These are phyloP conservation scores for Sarocladiaceae sp. DNA, from an alignment of 2,329 filamentous ascomycete genomes.

Conservation along the genomic window DNA sequence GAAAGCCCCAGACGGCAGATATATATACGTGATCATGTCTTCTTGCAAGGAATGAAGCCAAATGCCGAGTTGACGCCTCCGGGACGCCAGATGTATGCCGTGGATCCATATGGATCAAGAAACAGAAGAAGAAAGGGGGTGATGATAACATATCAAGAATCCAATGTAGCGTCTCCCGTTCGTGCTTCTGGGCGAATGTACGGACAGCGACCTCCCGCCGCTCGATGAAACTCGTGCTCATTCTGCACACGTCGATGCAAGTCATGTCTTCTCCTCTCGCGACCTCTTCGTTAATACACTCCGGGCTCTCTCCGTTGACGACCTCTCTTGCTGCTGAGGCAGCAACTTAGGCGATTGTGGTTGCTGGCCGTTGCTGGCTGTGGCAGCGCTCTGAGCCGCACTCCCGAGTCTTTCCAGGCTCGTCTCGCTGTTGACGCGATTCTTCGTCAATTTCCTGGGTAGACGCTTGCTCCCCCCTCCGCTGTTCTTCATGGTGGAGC, in stretches of 20 bases:
- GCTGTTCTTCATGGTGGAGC: slow-evolving; percentile 3
- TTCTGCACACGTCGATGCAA: too few relatives aligned
- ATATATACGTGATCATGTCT: too few relatives aligned
- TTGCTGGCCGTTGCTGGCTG: background rate
- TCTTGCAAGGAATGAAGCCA: background rate
- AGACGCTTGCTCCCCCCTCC: slow-evolving; percentile 24
- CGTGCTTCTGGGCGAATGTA: too few relatives aligned
- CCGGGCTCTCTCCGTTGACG: slow-evolving; percentile 18
- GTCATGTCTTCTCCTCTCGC: slow-evolving; percentile 10
- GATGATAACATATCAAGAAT: background rate
- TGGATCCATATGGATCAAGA: background rate
- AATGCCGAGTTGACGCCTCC: background rate
- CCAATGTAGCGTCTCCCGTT: too few relatives aligned
- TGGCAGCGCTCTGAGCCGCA: background rate
- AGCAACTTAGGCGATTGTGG: slow-evolving; percentile 1
- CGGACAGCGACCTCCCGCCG: too few relatives aligned
- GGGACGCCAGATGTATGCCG: slow-evolving; percentile 2
- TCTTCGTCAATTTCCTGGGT: slow-evolving; percentile 36
- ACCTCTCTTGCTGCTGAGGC: slow-evolving; percentile 21
- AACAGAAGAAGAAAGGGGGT: background rate
- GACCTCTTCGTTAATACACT: slow-evolving; percentile 32
- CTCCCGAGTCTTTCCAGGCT: slow-evolving; percentile 8
- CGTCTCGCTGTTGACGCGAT: slow-evolving; percentile 29
- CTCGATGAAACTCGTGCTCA: too few relatives aligned
- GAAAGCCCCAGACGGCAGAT: too few relatives aligned